Base-by-base conservation (phyloP, 1,284 basidiomycete species). In the Naganishia sp. region DNA sequence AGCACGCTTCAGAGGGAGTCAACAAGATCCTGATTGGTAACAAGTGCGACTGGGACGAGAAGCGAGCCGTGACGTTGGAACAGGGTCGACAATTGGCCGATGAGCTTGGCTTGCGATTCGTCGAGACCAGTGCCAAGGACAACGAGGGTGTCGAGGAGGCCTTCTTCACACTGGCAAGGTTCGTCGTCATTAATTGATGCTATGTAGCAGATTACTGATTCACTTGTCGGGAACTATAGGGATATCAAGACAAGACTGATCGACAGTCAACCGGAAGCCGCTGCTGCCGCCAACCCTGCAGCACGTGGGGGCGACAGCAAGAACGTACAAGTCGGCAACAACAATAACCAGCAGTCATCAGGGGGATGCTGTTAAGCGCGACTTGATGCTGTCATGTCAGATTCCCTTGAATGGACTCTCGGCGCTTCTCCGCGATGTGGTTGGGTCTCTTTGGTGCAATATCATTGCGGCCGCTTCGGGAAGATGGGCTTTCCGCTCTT, bases 21-120 rank as follows among this genome's bases (percentile, higher is more conserved):
- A 97, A 97, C 86, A 99, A 98, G 87, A 93, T 99, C 70, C 87
- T 99, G 65, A 91, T 99, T 70, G 96, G 96, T 60, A 99, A 99
- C 85, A 99, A 99, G 82, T 96, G 90, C 68, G 96, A 99, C 81
- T 97, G 94, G 94, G 88, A 89, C 65, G 95, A 98, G 81, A 98
- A 98, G 84, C 89, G 91, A 72, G 90, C 88, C 25, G 90, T 99
- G 64, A 88, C 91, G 1, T 68, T 86, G 80, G 55, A 87, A 84
- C 68, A 94, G 81, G 73, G 86, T 82, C 48, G 85, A 79, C 65
- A 92, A 81, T 77, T 94, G 86, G 79, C 94, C 86, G 67, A 88
- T 83, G 68, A 94, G 81, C 59, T 99, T 55, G 94, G 93, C 36
- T 86, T 99, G 79, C 88, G 87, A 76, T 99, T 98, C 81, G 90